A percentile compares a stretch with the other conserved stretches of the same genome.
Conservation (phyloP, 768 basidiomycete genomes). For the Chalciporus chontae region DNA sequence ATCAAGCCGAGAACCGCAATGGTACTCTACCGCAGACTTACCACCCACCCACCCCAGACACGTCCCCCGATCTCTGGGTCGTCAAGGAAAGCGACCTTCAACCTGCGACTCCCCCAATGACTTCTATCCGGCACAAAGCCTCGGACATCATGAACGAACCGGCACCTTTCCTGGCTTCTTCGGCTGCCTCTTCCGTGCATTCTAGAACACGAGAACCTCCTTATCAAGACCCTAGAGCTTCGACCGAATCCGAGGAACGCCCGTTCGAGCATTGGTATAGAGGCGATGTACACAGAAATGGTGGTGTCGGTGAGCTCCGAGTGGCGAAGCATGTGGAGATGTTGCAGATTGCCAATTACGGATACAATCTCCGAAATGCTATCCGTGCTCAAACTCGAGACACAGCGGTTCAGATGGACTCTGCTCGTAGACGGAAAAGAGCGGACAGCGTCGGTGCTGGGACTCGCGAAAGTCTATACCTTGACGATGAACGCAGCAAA, state of each 20-base stretch:
- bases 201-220: conserved; percentile 32
- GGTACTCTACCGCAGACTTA: conserved; percentile 24
- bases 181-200: conserved; percentile 43
- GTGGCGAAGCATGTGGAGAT: conserved; percentile 76
- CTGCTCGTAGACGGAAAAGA: conserved; percentile 44
- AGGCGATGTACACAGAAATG: conserved; percentile 81
- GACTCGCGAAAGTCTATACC: conserved; percentile 58
- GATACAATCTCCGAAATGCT: conserved; percentile 50
- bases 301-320: conserved; percentile 81
- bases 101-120: conserved; percentile 31
- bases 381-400: conserved; percentile 25
- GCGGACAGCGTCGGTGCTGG: conserved; percentile 64
- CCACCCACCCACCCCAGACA: conserved; percentile 27
- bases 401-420: conserved; percentile 21
- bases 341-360: conserved; percentile 85
- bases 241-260: conserved; percentile 74
- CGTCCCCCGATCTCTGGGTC: conserved; percentile 29
- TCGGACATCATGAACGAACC: conserved; percentile 61
- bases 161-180: conserved; percentile 52
- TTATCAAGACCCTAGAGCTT: conserved; percentile 44
- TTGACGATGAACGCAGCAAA: conserved; percentile 55
- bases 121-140: conserved; percentile 35
- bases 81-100: conserved; percentile 28
- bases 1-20: conserved; percentile 37
- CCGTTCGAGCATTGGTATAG: conserved; percentile 92